Base-by-base conservation (phyloP, 1,139 yeast species). In the Arxiozyma bovina region DNA sequence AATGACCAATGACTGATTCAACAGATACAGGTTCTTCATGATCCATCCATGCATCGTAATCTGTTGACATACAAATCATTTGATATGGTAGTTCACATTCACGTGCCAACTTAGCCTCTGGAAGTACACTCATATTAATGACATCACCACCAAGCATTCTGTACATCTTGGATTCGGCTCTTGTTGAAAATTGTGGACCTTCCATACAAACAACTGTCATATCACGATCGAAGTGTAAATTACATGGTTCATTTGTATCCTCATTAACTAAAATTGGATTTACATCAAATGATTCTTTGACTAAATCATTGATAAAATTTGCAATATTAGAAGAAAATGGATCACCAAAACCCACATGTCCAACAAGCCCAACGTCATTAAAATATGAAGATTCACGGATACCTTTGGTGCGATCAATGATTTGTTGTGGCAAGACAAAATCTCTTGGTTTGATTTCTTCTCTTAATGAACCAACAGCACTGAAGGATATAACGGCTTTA, bases 1-100 rank as follows among this genome's bases (percentile, higher is more conserved):
- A 78, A 70, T 93, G 89, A 53, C 95, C 89, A 54, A 93, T 91
- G 49, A 93, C 97, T 7, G 96, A 87, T 73, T 91, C 97, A 20
- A 94, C 98, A 15, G 98, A 91, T 50, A 93, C 99, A 2, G 98
- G 94, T 64, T 91, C 98, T 68, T 85, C 97, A 55, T 80, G 82
- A 64, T 87, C 96, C 68, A 90, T 87, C 99, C 99, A 93, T 23
- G 99, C 96, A 69, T 93, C 99, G 72, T 94, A 93, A 72, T 94
- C 99, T 20, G 99, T 93, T 1, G 96, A 86, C 99, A 93, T 94
- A 74, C 99, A 93, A 60, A 93, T 81, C 97, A 93, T 93, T 72
- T 91, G 98, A 73, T 94, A 93, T 42, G 96, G 80, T 61, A 93
- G 85, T 72, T 93, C 99, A 42, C 98, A 97, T 73, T 93, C 99